Conservation (phyloP, 306 rosid species). For the Lathyrus sativus region DNA sequence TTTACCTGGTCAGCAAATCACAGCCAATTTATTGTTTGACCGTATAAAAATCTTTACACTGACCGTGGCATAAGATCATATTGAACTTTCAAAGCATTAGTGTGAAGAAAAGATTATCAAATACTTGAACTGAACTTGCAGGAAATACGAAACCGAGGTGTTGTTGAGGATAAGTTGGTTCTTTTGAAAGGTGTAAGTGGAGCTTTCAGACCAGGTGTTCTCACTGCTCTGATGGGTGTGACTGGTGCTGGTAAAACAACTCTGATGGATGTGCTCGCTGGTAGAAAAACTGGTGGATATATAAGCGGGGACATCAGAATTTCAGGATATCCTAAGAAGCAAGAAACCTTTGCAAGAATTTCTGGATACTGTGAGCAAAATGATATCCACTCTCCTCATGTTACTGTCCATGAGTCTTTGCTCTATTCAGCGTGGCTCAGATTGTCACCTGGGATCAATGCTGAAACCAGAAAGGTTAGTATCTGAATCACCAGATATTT, state of each 20-base stretch:
- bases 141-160: constrained; percentile 74
- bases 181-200: constrained; percentile 81
- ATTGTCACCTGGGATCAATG: constrained; percentile 51
- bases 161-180: constrained; percentile 65
- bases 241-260: constrained; percentile 98
- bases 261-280: constrained; percentile 89
- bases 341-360: constrained; percentile 85
- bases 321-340: constrained; percentile 86
- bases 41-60: not conserved
- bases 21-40: not conserved
- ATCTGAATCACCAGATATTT: not conserved
- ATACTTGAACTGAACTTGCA: constrained; percentile 24
- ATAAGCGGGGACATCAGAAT: constrained; percentile 69
- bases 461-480: constrained; percentile 57
- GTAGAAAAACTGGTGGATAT: constrained; percentile 89
- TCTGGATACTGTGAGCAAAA: constrained; percentile 93
- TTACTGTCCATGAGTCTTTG: constrained; percentile 62
- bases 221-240: constrained; percentile 93
- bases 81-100: constrained; percentile 25
- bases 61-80: not conserved
- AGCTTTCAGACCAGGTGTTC: constrained; percentile 86
- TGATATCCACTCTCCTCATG: constrained; percentile 84
- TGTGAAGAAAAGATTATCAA: not conserved
- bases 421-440: constrained; percentile 68
- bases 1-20: not conserved